A percentile compares a stretch with the other conserved stretches of the same genome.
Conservation (phyloP, 331 rosid species). For the Spiraea crenata region DNA sequence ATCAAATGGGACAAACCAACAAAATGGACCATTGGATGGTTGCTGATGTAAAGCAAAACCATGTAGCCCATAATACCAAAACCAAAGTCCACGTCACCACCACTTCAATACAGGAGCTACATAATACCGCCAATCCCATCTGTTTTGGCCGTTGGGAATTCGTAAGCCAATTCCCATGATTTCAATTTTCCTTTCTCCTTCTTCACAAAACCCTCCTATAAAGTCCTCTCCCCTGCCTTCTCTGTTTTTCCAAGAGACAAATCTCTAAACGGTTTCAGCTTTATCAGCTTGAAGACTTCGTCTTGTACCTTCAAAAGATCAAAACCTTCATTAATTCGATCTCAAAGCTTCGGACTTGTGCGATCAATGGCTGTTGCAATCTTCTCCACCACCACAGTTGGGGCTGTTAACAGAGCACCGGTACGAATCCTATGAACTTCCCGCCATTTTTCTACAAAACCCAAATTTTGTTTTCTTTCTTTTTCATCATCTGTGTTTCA, state of each 20-base stretch:
- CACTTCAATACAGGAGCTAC: constrained; percentile 26
- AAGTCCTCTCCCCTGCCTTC: not conserved
- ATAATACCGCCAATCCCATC: constrained; percentile 24
- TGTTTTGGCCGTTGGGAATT: constrained; percentile 38
- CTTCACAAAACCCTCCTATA: constrained; percentile 11
- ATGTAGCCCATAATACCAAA: not conserved
- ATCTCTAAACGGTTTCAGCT: not conserved
- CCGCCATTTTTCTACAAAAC: constrained; percentile 6
- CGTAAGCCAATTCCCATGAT: constrained; percentile 24
- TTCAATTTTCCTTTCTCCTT: constrained; percentile 1
- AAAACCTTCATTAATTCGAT: not conserved
- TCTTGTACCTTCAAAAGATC: not conserved
- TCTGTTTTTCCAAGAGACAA: not conserved
- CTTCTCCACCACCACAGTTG: constrained; percentile 36
- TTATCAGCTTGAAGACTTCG: not conserved
- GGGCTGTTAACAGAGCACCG: constrained; percentile 50
- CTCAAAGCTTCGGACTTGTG: not conserved
- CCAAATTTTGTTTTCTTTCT: not conserved
- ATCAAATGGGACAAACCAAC: not conserved
- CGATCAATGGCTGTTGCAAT: constrained; percentile 59
- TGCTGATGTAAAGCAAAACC: not conserved
- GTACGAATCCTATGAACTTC: constrained; percentile 32
- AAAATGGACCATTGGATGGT: too few relatives aligned
- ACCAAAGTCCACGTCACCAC: constrained; percentile 29
- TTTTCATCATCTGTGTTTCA: not conserved